Percentiles rank a stretch among this genome's conserved stretches.
Evolutionary conservation across 441 rosid genomes (phyloP).

Genomic region (Adansonia gregorii): DNA sequence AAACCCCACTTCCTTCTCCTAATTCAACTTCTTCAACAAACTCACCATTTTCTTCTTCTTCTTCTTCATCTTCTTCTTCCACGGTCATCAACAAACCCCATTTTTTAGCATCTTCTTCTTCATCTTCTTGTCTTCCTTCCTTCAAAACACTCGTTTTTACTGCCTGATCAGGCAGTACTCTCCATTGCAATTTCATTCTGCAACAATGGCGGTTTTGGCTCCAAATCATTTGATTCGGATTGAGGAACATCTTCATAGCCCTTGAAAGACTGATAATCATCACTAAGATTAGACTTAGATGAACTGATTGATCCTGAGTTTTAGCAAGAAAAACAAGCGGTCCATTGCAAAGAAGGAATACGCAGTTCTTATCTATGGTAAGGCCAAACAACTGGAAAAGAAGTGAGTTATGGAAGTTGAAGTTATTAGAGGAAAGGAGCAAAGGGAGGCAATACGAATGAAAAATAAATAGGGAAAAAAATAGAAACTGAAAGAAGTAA

Average conservation of each 20-base stretch:
- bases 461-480: constrained; percentile 51
- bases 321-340: constrained; percentile 58
- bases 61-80: constrained; percentile 17
- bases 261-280: constrained; percentile 30
- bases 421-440: constrained; percentile 39
- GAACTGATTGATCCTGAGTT: constrained; percentile 46
- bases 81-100: neutral
- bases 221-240: neutral
- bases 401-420: constrained; percentile 40
- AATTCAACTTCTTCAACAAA: constrained; percentile 11
- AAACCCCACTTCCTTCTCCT: constrained; percentile 32
- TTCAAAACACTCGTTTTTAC: neutral
- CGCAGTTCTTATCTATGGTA: constrained; percentile 52
- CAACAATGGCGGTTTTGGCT: constrained; percentile 22
- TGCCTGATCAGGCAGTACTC: neutral
- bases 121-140: neutral
- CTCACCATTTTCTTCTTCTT: constrained; percentile 27
- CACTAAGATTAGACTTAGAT: constrained; percentile 17
- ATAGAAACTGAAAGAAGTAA: constrained; percentile 54
- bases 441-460: constrained; percentile 34
- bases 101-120: constrained; percentile 10
- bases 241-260: constrained; percentile 14
- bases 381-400: constrained; percentile 53
- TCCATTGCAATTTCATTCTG: constrained; percentile 33
- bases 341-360: constrained; percentile 62